Conservation (phyloP, 2,329 filamentous ascomycete genomes). For the Sphaerulina populicola region DNA sequence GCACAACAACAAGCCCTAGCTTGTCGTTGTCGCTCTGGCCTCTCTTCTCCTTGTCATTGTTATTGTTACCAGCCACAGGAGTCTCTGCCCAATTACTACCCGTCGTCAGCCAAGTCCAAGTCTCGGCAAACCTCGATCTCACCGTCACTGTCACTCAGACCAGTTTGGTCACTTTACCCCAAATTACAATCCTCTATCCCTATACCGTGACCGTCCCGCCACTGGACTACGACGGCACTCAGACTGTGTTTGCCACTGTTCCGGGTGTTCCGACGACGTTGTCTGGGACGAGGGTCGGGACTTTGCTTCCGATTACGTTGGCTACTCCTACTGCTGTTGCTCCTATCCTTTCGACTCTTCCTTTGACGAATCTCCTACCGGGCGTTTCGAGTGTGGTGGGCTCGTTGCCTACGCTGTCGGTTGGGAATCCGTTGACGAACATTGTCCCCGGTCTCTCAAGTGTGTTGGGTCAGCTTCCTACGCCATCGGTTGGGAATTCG, state of each 20-base stretch:
- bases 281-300: not conserved
- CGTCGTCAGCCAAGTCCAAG: not conserved
- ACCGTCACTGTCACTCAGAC: not conserved
- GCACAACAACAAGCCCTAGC: slow-evolving; percentile 1
- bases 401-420: not conserved
- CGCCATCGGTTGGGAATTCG: not conserved
- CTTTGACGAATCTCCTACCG: not conserved
- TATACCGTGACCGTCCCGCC: slow-evolving; percentile 15
- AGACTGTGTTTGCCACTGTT: not conserved
- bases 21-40: slow-evolving; percentile 9
- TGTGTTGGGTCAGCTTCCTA: not conserved
- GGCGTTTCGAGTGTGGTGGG: not conserved
- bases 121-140: not conserved
- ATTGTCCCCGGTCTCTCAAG: slow-evolving; percentile 1
- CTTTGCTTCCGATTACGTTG: too few relatives aligned
- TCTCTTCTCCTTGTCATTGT: not conserved
- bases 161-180: not conserved
- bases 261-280: slow-evolving; percentile 5
- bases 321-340: too few relatives aligned
- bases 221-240: slow-evolving; percentile 16
- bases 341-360: too few relatives aligned
- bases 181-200: slow-evolving; percentile 8
- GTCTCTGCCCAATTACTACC: not conserved
- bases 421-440: not conserved
- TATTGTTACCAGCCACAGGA: not conserved